phyloP scores from a whole-genome alignment of 176 grass and related monocot species.

The Elymus sibiricus region DNA sequence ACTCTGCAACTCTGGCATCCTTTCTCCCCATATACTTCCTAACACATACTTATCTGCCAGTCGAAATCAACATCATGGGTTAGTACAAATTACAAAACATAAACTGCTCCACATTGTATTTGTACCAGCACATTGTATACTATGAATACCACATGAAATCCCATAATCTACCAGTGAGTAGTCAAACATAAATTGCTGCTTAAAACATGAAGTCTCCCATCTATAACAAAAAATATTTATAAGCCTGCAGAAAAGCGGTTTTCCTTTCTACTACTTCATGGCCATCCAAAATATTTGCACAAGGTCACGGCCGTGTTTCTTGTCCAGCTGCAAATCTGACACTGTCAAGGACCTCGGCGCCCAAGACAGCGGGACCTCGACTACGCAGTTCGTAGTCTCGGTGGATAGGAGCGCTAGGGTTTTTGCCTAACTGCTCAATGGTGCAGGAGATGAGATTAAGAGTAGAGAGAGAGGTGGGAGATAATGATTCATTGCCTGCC shows the following conservation, averaged over 20 bases:
- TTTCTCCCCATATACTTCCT: slow-evolving; percentile 88
- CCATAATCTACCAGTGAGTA: neutral
- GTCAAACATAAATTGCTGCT: slow-evolving; percentile 8
- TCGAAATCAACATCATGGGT: neutral
- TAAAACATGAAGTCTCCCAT: slow-evolving; percentile 10
- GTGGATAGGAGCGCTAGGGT: no score
- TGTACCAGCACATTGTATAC: no score
- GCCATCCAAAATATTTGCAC: neutral
- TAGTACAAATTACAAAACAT: neutral
- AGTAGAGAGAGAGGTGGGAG: no score
- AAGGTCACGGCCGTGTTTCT: neutral
- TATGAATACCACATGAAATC: neutral
- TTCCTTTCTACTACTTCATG: neutral
- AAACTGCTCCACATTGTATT: neutral
- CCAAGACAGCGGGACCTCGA: no score
- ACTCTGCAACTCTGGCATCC: slow-evolving; percentile 95
- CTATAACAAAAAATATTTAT: neutral
- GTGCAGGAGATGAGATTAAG: no score
- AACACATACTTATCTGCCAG: slow-evolving; percentile 34
- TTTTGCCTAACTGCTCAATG: no score
- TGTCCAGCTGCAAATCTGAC: neutral
- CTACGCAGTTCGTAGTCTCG: no score
- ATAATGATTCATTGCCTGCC: no score
- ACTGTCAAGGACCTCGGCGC: neutral
- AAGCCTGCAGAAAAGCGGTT: neutral